Evolutionary conservation across 148 eudicot genomes (phyloP).

Genomic region (Arctostaphylos glauca): DNA sequence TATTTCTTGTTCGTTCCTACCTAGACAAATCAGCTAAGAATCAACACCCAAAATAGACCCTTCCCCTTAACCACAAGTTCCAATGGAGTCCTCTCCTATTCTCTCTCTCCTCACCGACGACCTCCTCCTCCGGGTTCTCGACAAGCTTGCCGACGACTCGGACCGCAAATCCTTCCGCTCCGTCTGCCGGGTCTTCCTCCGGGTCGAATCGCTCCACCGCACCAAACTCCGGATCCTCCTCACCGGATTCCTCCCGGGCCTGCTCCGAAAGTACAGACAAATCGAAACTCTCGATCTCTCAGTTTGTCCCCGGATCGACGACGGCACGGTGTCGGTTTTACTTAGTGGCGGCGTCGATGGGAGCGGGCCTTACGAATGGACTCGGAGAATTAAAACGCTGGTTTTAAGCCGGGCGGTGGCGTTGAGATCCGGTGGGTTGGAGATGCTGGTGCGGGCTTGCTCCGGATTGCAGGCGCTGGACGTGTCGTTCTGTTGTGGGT

Average conservation of each 20-base stretch:
- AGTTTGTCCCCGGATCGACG: slow-evolving; percentile 55
- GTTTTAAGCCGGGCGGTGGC: slow-evolving; percentile 31
- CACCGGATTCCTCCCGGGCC: slow-evolving; percentile 39
- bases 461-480: slow-evolving; percentile 34
- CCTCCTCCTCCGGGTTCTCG: slow-evolving; percentile 42
- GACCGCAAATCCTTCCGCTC: slow-evolving; percentile 56
- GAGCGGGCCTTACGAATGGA: slow-evolving; percentile 15
- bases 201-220: slow-evolving; percentile 46
- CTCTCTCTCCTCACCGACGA: slow-evolving; percentile 53
- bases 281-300: slow-evolving; percentile 60
- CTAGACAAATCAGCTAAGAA: slow-evolving; percentile 10
- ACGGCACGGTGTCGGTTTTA: slow-evolving; percentile 26
- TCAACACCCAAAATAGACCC: background rate
- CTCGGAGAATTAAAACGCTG: slow-evolving; percentile 31
- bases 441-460: slow-evolving; percentile 28
- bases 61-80: background rate
- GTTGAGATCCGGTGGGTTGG: slow-evolving; percentile 33
- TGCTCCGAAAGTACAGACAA: slow-evolving; percentile 34
- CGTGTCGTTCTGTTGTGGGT: slow-evolving; percentile 50
- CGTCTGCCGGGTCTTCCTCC: slow-evolving; percentile 47
- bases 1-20: slow-evolving; percentile 52
- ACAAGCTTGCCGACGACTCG: slow-evolving; percentile 29
- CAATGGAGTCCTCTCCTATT: slow-evolving; percentile 21
- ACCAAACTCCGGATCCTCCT: slow-evolving; percentile 55
- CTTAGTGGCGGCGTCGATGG: slow-evolving; percentile 11